Percentiles rank a stretch among this genome's conserved stretches.
Evolutionary conservation across 2,329 filamentous ascomycete species (phyloP).

Genomic region (Clarireedia homoeocarpa): DNA sequence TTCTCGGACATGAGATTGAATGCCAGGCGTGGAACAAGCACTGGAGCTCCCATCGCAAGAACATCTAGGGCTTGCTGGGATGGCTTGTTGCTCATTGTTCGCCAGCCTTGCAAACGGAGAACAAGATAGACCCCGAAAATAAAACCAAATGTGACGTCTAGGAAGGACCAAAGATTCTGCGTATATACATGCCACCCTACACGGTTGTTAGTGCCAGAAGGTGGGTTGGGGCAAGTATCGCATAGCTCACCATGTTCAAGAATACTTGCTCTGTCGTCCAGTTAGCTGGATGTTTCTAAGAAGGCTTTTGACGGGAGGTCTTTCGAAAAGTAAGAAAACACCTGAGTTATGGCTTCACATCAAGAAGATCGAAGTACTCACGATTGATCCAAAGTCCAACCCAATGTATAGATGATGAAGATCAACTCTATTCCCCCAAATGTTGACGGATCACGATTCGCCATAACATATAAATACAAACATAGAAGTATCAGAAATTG

Average conservation of each 20-base stretch:
- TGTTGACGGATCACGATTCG: conserved; percentile 49
- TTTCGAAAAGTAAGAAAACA: background rate
- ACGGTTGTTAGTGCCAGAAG: background rate
- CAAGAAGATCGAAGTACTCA: conserved; percentile 49
- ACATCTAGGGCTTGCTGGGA: conserved; percentile 68
- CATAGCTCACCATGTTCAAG: conserved; percentile 50
- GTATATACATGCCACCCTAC: conserved; percentile 67
- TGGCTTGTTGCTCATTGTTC: conserved; percentile 37
- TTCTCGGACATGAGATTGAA: conserved; percentile 82
- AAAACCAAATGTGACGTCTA: conserved; percentile 69
- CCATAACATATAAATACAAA: conserved; percentile 68
- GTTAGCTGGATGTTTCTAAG: background rate
- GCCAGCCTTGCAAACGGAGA: conserved; percentile 58
- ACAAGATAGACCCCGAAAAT: conserved; percentile 64
- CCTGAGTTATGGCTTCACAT: background rate
- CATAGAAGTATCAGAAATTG: conserved; percentile 65
- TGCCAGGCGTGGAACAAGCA: conserved; percentile 69
- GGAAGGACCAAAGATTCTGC: conserved; percentile 82
- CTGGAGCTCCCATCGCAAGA: conserved; percentile 69
- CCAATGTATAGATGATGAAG: conserved; percentile 67
- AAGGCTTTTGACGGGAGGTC: background rate
- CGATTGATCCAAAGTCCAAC: conserved; percentile 46
- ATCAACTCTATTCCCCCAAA: conserved; percentile 53
- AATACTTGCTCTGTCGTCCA: conserved; percentile 44
- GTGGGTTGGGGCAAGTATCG: background rate